phyloP scores from a whole-genome alignment of 2,329 filamentous ascomycete species.

The Claviceps africana region DNA sequence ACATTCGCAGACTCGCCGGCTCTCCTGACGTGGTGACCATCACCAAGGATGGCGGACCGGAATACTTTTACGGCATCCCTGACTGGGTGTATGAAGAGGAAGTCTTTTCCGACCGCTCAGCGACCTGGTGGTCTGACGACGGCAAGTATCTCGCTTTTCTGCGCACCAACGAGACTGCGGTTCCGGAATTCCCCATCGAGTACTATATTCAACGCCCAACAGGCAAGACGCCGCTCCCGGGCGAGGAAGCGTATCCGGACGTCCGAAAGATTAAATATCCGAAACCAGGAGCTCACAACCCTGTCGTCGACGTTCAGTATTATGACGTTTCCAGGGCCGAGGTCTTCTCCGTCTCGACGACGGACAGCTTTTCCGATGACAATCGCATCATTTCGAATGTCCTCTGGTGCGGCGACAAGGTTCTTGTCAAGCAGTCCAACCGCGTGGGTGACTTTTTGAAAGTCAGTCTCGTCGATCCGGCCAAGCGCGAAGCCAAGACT shows the following conservation, averaged over 20 bases:
- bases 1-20: slow-evolving; percentile 46
- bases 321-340: slow-evolving; percentile 70
- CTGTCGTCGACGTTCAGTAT: slow-evolving; percentile 74
- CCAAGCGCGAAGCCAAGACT: slow-evolving; percentile 56
- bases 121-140: slow-evolving; percentile 90
- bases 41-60: slow-evolving; percentile 71
- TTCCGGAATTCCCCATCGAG: slow-evolving; percentile 83
- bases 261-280: slow-evolving; percentile 91
- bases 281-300: slow-evolving; percentile 88
- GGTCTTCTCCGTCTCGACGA: slow-evolving; percentile 64
- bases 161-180: slow-evolving; percentile 81
- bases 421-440: slow-evolving; percentile 84
- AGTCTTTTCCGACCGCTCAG: slow-evolving; percentile 57
- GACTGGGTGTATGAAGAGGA: slow-evolving; percentile 87
- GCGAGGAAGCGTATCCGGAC: slow-evolving; percentile 82
- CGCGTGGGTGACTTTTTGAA: slow-evolving; percentile 85
- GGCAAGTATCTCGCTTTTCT: slow-evolving; percentile 84
- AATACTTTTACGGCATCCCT: slow-evolving; percentile 89
- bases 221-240: slow-evolving; percentile 47
- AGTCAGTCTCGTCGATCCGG: slow-evolving; percentile 72
- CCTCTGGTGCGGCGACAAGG: slow-evolving; percentile 74
- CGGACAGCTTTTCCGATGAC: slow-evolving; percentile 63
- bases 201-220: slow-evolving; percentile 86
- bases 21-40: slow-evolving; percentile 52
- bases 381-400: slow-evolving; percentile 87